These are phyloP conservation scores for Beta macrorhiza DNA, from an alignment of 179 eudicot genomes.

Conservation along the genomic window DNA sequence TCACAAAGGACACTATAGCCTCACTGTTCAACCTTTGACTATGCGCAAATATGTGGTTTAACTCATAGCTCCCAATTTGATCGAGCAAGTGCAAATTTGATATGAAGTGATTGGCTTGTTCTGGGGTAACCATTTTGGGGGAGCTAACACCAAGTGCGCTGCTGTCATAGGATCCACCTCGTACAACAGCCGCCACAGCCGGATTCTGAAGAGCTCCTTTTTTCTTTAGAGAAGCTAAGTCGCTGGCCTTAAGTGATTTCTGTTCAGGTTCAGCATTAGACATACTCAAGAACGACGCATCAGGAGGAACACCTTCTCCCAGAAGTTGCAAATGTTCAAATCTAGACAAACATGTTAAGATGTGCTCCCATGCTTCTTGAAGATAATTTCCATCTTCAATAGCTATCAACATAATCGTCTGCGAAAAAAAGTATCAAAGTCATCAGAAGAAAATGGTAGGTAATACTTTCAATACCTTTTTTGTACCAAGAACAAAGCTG, in stretches of 20 bases:
- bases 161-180: slow-evolving; percentile 99
- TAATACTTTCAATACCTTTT: background rate
- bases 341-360: slow-evolving; percentile 89
- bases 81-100: slow-evolving; percentile 92
- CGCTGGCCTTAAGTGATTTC: slow-evolving; percentile 52
- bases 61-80: slow-evolving; percentile 93
- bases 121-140: slow-evolving; percentile 77
- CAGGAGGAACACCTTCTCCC: slow-evolving; percentile 98
- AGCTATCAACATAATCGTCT: slow-evolving; percentile 94
- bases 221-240: slow-evolving; percentile 61
- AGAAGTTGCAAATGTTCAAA: slow-evolving; percentile 96
- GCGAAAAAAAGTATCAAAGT: slow-evolving; percentile 25
- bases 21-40: slow-evolving; percentile 97
- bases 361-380: slow-evolving; percentile 99
- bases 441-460: background rate
- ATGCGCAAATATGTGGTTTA: slow-evolving; percentile 98
- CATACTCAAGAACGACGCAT: slow-evolving; percentile 76
- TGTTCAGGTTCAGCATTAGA: slow-evolving; percentile 71
- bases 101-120: slow-evolving; percentile 86
- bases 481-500: background rate
- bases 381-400: slow-evolving; percentile 94
- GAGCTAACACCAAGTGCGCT: slow-evolving; percentile 59
- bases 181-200: slow-evolving; percentile 90
- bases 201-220: slow-evolving; percentile 91
- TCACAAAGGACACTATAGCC: slow-evolving; percentile 97